Base-by-base conservation (phyloP, 2,329 filamentous ascomycete species). In the Cyphellophora europaea region DNA sequence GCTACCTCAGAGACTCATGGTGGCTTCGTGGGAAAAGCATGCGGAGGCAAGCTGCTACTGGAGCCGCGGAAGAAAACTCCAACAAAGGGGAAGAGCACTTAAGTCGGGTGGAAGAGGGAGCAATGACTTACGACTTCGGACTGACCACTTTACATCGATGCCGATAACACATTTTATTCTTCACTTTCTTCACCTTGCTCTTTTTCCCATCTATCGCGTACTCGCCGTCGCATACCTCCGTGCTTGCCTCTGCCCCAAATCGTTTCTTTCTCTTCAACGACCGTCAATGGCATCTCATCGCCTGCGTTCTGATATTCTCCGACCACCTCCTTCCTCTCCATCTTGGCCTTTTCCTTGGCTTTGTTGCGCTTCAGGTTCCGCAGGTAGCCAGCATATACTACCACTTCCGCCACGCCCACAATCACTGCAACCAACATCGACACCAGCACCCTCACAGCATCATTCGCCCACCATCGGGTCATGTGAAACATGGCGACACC, bases 401-500 rank as follows among this genome's bases (percentile, higher is more conserved):
- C 51, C 15, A 61, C 59, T 49, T 69, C 65, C 4, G 65, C 64
- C 12, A 67, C 51, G 1, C 62, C 65, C 25, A 69, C 62, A 28
- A 57, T 43, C 30, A 67, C 27, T 3, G 56, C 63, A 5, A 53
- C 54, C 31, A 56, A 52, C 10, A 66, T 36, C 16, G 61, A 58
- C 3, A 65, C 28, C 6, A 66, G 45, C 10, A 66, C 61, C 11
- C 57, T 31, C 27, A 48, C 17, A 12, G 46, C 48, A 25, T 46
- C 46, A 23, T 45, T 49, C 2, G 36, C 13, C 47, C 47, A 50
- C 43, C 42, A 49, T 11, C 45, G 30, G 3, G 48, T 48, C 8
- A 59, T 56, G 55, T 61, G 63, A 43, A 63, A 69, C 3, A 63
- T 59, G 17, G 61, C 60, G 35, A 62, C 61, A 15, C 63, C 64